A percentile compares a stretch with the other conserved stretches of the same genome.
phyloP scores from a whole-genome alignment of 371 early-diverging fungal species.

The Massospora cicadina region DNA sequence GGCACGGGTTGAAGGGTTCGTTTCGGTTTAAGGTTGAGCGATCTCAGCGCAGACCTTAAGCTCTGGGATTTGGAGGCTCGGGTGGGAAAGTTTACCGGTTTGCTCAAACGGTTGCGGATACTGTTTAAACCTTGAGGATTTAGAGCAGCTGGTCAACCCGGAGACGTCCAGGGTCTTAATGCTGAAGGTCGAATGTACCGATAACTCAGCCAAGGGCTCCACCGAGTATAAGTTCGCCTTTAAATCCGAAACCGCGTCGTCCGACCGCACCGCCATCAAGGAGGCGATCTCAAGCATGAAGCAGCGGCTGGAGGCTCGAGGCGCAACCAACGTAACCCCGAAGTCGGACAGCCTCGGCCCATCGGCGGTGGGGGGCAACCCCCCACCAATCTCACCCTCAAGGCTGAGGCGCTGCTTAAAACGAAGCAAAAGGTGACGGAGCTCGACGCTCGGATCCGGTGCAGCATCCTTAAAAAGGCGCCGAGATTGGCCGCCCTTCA shows the following conservation, averaged over 20 bases:
- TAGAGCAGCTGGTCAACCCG: not conserved
- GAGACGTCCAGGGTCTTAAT: not conserved
- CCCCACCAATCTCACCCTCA: not conserved
- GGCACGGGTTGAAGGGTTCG: too few relatives aligned
- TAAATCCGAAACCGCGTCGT: not conserved
- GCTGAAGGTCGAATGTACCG: not conserved
- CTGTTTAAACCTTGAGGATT: too few relatives aligned
- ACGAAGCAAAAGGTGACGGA: not conserved
- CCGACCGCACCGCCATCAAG: not conserved
- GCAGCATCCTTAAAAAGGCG: not conserved
- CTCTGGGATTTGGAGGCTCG: too few relatives aligned
- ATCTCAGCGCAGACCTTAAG: too few relatives aligned
- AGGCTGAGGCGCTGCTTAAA: not conserved
- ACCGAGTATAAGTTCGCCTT: not conserved
- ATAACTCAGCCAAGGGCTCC: not conserved
- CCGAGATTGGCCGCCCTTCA: conserved; percentile 34
- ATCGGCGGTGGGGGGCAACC: too few relatives aligned
- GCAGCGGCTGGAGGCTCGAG: not conserved
- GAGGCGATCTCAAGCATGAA: not conserved
- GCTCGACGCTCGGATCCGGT: not conserved
- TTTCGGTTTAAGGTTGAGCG: too few relatives aligned
- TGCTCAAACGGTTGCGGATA: too few relatives aligned
- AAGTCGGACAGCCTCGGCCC: too few relatives aligned
- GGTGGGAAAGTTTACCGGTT: too few relatives aligned
- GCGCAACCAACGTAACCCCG: not conserved